Evolutionary conservation across 441 rosid species (phyloP).

Genomic region (Kokia cookei): DNA sequence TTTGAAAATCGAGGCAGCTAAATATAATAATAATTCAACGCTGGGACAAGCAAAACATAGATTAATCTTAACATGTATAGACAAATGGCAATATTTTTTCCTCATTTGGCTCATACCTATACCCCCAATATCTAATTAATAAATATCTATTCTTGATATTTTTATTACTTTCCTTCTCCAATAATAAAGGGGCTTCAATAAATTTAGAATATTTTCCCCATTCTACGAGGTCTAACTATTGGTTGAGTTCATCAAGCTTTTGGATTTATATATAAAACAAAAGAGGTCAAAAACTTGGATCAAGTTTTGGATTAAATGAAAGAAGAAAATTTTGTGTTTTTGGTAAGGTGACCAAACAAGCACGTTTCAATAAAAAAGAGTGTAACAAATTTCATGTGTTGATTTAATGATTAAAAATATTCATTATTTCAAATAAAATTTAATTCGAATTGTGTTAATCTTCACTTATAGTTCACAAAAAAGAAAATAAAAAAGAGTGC

Average conservation of each 20-base stretch:
- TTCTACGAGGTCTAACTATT: not conserved
- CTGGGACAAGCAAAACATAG: not conserved
- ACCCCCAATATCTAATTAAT: not conserved
- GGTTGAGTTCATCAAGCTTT: not conserved
- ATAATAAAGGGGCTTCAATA: not conserved
- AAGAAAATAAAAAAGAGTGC: too few species aligned
- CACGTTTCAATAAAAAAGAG: too few species aligned
- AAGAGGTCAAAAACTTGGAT: too few species aligned
- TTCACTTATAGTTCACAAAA: too few species aligned
- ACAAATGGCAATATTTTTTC: not conserved
- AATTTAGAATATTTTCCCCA: not conserved
- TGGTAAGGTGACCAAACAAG: too few species aligned
- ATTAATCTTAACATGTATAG: not conserved
- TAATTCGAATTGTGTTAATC: too few species aligned
- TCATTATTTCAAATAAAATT: too few species aligned
- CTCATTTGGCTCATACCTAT: not conserved
- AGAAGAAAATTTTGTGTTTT: too few species aligned
- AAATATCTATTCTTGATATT: not conserved
- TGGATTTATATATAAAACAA: not conserved
- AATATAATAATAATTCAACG: not conserved
- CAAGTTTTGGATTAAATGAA: too few species aligned
- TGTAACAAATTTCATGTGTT: too few species aligned
- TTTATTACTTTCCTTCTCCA: not conserved
- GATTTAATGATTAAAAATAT: too few species aligned
- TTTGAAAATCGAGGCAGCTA: slow-evolving; percentile 22